phyloP scores from a whole-genome alignment of 305 asterid species.

The Withania somnifera region DNA sequence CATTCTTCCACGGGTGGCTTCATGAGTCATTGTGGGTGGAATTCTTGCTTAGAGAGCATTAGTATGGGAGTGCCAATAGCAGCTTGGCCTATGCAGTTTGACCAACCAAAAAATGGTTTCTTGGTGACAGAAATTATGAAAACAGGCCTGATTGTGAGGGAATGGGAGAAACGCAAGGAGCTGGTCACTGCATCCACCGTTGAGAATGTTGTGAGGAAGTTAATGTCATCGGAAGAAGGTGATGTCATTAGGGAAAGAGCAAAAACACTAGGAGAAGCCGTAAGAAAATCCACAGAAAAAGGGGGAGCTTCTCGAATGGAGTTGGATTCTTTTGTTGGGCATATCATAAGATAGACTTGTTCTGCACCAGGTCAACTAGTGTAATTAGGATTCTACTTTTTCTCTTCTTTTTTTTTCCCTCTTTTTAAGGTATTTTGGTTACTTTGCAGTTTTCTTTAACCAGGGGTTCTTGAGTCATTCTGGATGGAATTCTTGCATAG shows the following conservation, averaged over 20 bases:
- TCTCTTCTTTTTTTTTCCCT: background rate
- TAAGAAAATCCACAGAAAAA: background rate
- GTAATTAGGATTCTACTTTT: background rate
- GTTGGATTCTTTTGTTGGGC: background rate
- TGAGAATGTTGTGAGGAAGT: background rate
- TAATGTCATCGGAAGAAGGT: background rate
- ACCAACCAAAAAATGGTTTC: background rate
- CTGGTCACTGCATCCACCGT: background rate
- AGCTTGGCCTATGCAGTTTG: background rate
- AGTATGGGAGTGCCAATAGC: background rate
- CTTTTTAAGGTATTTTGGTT: background rate
- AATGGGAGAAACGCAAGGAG: background rate
- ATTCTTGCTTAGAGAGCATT: background rate
- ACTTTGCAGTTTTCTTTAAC: too few relatives aligned
- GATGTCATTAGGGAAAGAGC: background rate
- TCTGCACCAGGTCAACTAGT: background rate
- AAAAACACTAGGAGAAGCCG: background rate
- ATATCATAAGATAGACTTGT: background rate
- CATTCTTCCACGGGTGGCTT: background rate
- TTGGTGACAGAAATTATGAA: background rate
- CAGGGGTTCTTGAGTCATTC: too few relatives aligned
- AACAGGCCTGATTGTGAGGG: background rate
- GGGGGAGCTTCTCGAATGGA: background rate
- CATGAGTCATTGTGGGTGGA: background rate
- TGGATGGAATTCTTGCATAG: too few relatives aligned